Percentiles rank a stretch among this genome's conserved stretches.
phyloP scores from a whole-genome alignment of 768 basidiomycete genomes.

The Boletus edulis region DNA sequence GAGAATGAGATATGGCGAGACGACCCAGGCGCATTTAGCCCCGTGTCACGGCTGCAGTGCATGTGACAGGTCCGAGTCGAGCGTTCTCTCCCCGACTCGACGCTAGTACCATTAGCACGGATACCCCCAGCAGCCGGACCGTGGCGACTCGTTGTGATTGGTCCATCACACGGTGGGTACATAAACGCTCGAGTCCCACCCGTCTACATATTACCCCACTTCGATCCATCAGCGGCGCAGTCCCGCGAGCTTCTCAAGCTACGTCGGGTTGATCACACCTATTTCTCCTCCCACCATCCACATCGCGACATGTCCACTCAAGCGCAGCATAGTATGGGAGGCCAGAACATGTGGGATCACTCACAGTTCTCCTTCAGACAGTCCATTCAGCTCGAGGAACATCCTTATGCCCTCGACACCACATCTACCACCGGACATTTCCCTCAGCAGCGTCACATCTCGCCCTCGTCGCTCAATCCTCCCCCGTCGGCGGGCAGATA shows the following conservation, averaged over 20 bases:
- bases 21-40: neutral
- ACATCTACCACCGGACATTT: neutral
- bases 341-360: conserved; percentile 19
- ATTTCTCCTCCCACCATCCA: neutral
- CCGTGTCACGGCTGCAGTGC: neutral
- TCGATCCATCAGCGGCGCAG: neutral
- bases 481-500: conserved; percentile 6
- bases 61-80: neutral
- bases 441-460: conserved; percentile 12
- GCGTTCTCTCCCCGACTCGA: too few species aligned
- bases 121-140: conserved; percentile 9
- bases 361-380: conserved; percentile 11
- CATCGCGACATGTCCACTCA: conserved; percentile 23
- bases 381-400: conserved; percentile 30
- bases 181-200: conserved; percentile 9
- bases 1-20: neutral
- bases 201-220: neutral
- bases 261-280: conserved; percentile 4
- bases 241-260: neutral
- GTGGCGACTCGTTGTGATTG: neutral
- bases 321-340: conserved; percentile 4
- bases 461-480: neutral
- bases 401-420: conserved; percentile 16
- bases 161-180: neutral
- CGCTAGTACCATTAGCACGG: neutral